Base-by-base conservation (phyloP, 2,329 filamentous ascomycete genomes). In the Trichoderma guizhouense region DNA sequence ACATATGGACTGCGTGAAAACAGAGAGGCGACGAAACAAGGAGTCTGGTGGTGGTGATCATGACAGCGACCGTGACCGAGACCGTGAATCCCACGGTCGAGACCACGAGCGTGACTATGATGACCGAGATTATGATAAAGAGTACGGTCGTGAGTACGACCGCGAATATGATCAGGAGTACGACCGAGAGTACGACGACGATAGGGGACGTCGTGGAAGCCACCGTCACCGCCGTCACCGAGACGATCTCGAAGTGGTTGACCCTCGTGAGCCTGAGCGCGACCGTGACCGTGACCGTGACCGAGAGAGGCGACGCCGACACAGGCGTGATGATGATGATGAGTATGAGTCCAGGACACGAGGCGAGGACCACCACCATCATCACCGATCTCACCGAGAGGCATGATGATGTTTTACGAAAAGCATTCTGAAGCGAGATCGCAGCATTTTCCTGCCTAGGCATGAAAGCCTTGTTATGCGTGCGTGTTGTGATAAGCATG, bases 221-320 rank as follows among this genome's bases (percentile, higher is more conserved):
- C 76, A 79, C 73, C 74, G 69, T 53, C 69, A 64, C 21, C 69
- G 69, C 47, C 69, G 69, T 32, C 51, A 64, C 28, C 61, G 69
- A 51, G 75, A 55, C 74, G 77, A 78, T 8, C 75, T 74, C 12
- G 77, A 77, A 8, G 73, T 78, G 30, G 78, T 77, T 11, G 80
- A 82, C 15, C 80, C 82, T 32, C 79, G 78, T 32, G 82, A 83
- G 58, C 78, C 79, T 5, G 82, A 84, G n/a, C 79, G 73, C 28
- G 62, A 65, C 4, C 62, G 58, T 18, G 75, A 76, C 26, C 73
- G 82, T 32, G 79, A 81, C 28, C 79, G 79, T 39, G 75, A 79
- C 71, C 72, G 75, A 2, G 74, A 76, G 47, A 73, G 75, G 53
- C 74, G 76, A 55, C 73, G 76, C 63, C 74, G 73, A 30, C 73